Conservation (phyloP, 495 filamentous ascomycete species). For the Achaetomiella virescens region DNA sequence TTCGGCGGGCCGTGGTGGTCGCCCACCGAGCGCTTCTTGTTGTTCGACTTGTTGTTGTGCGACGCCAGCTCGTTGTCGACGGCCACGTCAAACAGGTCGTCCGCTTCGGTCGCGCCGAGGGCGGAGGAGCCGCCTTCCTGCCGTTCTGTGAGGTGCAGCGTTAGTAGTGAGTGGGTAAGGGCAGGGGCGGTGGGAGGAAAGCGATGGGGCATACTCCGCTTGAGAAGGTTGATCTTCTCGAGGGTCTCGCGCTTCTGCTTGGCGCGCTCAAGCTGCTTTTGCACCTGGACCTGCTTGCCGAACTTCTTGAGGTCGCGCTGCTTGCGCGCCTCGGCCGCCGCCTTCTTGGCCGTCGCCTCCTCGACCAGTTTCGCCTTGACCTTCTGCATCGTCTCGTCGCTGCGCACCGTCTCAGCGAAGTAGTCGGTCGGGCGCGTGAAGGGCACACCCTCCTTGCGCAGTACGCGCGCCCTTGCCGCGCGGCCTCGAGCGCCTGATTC, state of each 20-base stretch:
- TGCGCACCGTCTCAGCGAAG: conserved; percentile 98
- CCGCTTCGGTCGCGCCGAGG: conserved; percentile 62
- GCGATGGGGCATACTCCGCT: conserved; percentile 68
- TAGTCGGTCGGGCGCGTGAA: conserved; percentile 90
- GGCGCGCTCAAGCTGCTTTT: conserved; percentile 85
- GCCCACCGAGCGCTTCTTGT: conserved; percentile 30
- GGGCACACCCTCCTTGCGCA: conserved; percentile 74
- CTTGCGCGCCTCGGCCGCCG: conserved; percentile 80
- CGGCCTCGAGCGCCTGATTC: conserved; percentile 78
- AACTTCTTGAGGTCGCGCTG: conserved; percentile 97
- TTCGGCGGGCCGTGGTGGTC: conserved; percentile 37
- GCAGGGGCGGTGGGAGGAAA: neutral
- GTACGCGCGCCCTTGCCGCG: conserved; percentile 58
- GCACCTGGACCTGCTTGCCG: conserved; percentile 96
- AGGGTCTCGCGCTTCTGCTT: conserved; percentile 86
- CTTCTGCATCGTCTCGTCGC: conserved; percentile 94
- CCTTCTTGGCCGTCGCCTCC: conserved; percentile 87
- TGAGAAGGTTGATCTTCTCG: conserved; percentile 88
- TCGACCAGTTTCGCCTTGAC: conserved; percentile 92
- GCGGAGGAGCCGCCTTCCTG: conserved; percentile 60
- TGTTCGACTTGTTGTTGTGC: conserved; percentile 38
- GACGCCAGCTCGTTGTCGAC: conserved; percentile 66
- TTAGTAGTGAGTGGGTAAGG: conserved; percentile 2
- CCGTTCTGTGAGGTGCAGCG: conserved; percentile 56
- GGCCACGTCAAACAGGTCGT: conserved; percentile 92